Conservation (phyloP, 192 early-diverging fungal genomes). For the Coemansia sp. region DNA sequence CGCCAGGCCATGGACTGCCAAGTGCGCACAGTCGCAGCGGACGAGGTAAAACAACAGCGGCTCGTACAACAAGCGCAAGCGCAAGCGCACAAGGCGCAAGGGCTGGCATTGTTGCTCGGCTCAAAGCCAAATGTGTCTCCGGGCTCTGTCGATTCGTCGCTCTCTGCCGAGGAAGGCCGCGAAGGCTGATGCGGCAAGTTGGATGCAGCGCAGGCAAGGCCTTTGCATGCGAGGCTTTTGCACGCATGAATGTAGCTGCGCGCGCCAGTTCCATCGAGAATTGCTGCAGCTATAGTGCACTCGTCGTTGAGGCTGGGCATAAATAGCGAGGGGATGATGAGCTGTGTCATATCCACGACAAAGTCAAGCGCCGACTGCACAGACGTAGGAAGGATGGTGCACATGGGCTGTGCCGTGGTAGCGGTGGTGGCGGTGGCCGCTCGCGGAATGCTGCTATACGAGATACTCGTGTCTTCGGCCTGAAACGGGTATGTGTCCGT, state of each 20-base stretch:
- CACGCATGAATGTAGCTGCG: not conserved
- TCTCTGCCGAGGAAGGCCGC: not conserved
- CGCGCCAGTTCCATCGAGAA: slow-evolving; percentile 8
- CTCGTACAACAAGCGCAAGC: slow-evolving; percentile 27
- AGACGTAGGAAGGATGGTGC: slow-evolving; percentile 15
- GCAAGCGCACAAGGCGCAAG: slow-evolving; percentile 20
- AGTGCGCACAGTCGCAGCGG: slow-evolving; percentile 20
- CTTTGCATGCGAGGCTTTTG: not conserved
- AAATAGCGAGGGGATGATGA: slow-evolving; percentile 45
- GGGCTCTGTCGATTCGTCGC: slow-evolving; percentile 20
- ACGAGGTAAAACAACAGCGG: slow-evolving; percentile 35
- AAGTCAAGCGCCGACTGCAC: slow-evolving; percentile 38
- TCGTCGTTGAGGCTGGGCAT: slow-evolving; percentile 27
- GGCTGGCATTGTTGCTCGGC: not conserved
- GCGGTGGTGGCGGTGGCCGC: not conserved
- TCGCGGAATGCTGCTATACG: not conserved
- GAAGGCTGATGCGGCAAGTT: not conserved
- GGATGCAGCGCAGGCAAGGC: not conserved
- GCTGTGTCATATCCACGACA: slow-evolving; percentile 42
- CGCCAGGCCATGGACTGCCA: slow-evolving; percentile 27
- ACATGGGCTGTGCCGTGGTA: not conserved
- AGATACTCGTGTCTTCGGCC: not conserved
- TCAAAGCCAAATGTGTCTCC: slow-evolving; percentile 43
- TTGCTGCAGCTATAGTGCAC: slow-evolving; percentile 11
- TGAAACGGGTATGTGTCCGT: not conserved